A percentile compares a stretch with the other conserved stretches of the same genome.
Evolutionary conservation across 1,139 yeast genomes (phyloP).

Genomic region (Taiozyma sp.): DNA sequence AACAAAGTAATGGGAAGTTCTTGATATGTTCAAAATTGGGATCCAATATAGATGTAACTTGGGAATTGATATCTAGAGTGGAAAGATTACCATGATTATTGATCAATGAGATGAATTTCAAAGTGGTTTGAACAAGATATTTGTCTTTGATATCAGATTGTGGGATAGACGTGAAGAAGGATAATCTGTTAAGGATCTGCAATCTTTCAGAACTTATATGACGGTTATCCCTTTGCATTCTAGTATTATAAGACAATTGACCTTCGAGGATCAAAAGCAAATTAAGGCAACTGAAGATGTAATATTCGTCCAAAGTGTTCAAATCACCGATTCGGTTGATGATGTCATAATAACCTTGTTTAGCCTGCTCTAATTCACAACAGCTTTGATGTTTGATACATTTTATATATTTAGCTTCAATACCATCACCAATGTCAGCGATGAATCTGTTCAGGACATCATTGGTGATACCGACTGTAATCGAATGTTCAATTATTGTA

Average conservation of each 20-base stretch:
- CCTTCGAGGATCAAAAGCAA: conserved; percentile 12
- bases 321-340: background rate
- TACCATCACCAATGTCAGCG: background rate
- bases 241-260: conserved; percentile 7
- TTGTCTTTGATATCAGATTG: conserved; percentile 3
- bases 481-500: conserved; percentile 10
- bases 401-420: background rate
- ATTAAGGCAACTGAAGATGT: conserved; percentile 12
- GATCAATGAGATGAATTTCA: conserved; percentile 8
- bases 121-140: conserved; percentile 12
- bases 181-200: background rate
- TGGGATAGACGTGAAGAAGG: background rate
- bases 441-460: background rate
- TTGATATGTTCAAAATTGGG: conserved; percentile 14
- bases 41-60: conserved; percentile 11
- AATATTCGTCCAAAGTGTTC: conserved; percentile 12
- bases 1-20: conserved; percentile 15
- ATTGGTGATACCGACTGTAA: conserved; percentile 8
- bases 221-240: conserved; percentile 1
- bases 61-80: conserved; percentile 11
- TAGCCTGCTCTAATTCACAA: conserved; percentile 10
- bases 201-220: background rate
- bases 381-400: conserved; percentile 10
- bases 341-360: conserved; percentile 4
- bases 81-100: conserved; percentile 13